phyloP scores from a whole-genome alignment of 257 asterid genomes.

The Henckelia pumila region DNA sequence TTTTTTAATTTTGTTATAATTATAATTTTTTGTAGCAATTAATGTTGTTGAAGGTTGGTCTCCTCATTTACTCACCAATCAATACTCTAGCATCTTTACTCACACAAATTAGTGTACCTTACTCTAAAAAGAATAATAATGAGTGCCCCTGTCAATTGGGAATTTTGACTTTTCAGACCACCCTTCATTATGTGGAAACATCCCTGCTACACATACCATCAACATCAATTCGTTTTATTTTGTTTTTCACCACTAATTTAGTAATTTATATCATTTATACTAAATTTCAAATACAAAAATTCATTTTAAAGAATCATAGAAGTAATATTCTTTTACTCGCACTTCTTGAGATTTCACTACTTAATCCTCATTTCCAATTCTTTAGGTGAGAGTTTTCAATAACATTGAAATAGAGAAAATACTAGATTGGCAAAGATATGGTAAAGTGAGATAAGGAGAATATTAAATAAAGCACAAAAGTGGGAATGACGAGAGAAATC shows the following conservation, averaged over 20 bases:
- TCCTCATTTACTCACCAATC: constrained; percentile 18
- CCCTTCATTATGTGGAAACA: constrained; percentile 21
- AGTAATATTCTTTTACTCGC: no score
- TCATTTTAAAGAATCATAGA: no score
- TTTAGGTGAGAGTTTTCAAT: not conserved
- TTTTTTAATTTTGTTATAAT: no score
- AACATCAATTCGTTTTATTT: constrained; percentile 14
- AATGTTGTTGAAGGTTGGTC: constrained; percentile 5
- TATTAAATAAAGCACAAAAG: not conserved
- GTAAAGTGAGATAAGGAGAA: not conserved
- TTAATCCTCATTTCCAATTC: no score
- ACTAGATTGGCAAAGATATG: not conserved
- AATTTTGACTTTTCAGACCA: constrained; percentile 25
- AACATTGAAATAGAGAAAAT: not conserved
- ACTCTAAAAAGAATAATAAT: constrained; percentile 18
- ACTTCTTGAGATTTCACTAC: no score
- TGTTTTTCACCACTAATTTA: no score
- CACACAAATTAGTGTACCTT: constrained; percentile 14
- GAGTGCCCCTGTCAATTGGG: constrained; percentile 23
- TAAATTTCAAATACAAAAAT: no score
- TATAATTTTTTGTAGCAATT: not conserved
- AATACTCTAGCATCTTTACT: not conserved
- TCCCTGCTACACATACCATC: not conserved
- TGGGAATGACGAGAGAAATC: constrained; percentile 29
- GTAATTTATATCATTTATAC: no score